A percentile compares a stretch with the other conserved stretches of the same genome.
phyloP scores from a whole-genome alignment of 257 asterid genomes.

The Solanum arcanum region DNA sequence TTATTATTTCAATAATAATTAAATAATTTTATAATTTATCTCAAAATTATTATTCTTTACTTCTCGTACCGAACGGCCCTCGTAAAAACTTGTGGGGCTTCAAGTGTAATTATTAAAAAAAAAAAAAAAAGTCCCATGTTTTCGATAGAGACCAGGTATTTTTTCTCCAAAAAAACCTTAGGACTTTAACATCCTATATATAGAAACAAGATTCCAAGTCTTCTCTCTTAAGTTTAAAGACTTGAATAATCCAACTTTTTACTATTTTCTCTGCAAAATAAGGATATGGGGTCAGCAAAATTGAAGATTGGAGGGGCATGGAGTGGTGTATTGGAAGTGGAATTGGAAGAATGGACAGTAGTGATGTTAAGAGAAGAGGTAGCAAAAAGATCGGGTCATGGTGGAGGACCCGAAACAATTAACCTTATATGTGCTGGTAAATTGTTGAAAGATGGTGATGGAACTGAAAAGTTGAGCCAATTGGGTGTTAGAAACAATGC shows the following conservation, averaged over 20 bases:
- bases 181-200: not conserved
- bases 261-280: not conserved
- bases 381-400: constrained; percentile 49
- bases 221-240: not conserved
- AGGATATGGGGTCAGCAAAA: constrained; percentile 37
- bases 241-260: not conserved
- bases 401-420: constrained; percentile 31
- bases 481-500: constrained; percentile 72
- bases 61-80: fast-evolving
- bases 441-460: constrained; percentile 59
- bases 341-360: constrained; percentile 75
- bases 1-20: too few species aligned
- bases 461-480: constrained; percentile 43
- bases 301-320: constrained; percentile 83
- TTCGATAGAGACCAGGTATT: not conserved
- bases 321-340: constrained; percentile 78
- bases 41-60: too few species aligned
- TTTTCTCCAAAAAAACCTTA: not conserved
- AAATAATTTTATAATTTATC: too few species aligned
- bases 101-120: too few species aligned
- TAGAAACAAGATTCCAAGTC: not conserved
- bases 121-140: not conserved
- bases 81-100: too few species aligned
- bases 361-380: constrained; percentile 57
- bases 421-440: constrained; percentile 68